Base-by-base conservation (phyloP, 2,329 filamentous ascomycete species). In the Fulvia fulva region DNA sequence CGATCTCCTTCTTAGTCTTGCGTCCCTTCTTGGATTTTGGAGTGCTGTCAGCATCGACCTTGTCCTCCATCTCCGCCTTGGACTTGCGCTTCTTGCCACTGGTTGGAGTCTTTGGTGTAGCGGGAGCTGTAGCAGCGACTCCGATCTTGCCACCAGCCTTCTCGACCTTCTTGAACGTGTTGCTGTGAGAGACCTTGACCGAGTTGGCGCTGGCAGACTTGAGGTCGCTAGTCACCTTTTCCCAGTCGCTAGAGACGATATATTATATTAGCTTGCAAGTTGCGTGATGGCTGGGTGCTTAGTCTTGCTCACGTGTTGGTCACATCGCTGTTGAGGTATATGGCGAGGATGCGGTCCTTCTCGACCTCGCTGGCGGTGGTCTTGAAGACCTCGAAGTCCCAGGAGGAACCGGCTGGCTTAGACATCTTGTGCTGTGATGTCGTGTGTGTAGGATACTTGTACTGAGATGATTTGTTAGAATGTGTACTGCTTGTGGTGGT, bases 131-230 rank as follows among this genome's bases (percentile, higher is more conserved):
- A 25, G 22, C 37, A 6, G 21, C 47, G 22, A 47, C 56, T 5
- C 47, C 53, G 21, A 30, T 30, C 58, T 61, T 61, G 26, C 59
- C 60, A 26, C 62, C 62, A 12, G 62, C 63, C 3, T 55, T 55
- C 23, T 59, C 55, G 50, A 67, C 57, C 51, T 65, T 64, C 57
- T 60, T 62, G 19, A 62, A 52, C 21, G 37, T 25, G 46, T 56
- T 58, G 46, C 53, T 30, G 28, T 44, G 23, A n/a, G 34, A 50
- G 34, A 60, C 56, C 37, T 57, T 64, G 57, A 65, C 62, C 56
- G 56, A 58, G 3, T 57, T 34, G 41, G 61, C 43, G 46, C 53
- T 58, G 49, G 60, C 57, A 19, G 55, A 55, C 26, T 56, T 59
- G 50, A 59, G 65, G 12, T 63, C 60, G 1, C n/a, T 43, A 37